Evolutionary conservation across 2,329 filamentous ascomycete genomes (phyloP).

Genomic region (Apiospora malaysiana): DNA sequence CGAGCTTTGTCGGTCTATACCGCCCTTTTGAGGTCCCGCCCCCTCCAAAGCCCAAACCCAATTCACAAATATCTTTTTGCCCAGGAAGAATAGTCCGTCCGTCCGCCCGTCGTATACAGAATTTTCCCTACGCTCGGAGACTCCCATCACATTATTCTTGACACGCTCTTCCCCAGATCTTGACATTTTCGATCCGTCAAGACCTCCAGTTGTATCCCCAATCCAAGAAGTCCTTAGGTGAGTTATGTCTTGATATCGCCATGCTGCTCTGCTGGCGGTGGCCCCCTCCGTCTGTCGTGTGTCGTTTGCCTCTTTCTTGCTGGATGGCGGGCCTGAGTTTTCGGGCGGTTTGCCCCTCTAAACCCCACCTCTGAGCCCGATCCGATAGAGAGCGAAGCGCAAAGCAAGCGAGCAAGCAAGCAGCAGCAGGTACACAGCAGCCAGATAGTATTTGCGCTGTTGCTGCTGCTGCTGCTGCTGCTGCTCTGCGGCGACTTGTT

Average conservation of each 20-base stretch:
- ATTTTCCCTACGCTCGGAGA: slow-evolving; percentile 16
- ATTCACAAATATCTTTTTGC: slow-evolving; percentile 20
- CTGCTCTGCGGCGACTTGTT: not conserved
- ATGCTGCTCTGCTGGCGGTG: not conserved
- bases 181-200: slow-evolving; percentile 11
- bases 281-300: slow-evolving; percentile 1
- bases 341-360: slow-evolving; percentile 10
- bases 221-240: slow-evolving; percentile 2
- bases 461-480: not conserved
- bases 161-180: slow-evolving; percentile 13
- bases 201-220: not conserved
- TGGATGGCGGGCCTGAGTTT: slow-evolving; percentile 11
- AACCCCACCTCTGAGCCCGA: slow-evolving; percentile 18
- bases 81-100: slow-evolving; percentile 13
- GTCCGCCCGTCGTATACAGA: slow-evolving; percentile 14
- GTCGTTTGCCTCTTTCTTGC: slow-evolving; percentile 7
- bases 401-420: slow-evolving; percentile 9
- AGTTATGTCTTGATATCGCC: not conserved
- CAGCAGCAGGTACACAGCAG: not conserved
- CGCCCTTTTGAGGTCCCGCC: slow-evolving; percentile 7
- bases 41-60: slow-evolving; percentile 16
- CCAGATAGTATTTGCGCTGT: not conserved
- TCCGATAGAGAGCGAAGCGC: slow-evolving; percentile 11
- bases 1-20: slow-evolving; percentile 11
- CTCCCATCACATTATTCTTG: not conserved